phyloP scores from a whole-genome alignment of 768 basidiomycete genomes.

The Mycena kentingensis region DNA sequence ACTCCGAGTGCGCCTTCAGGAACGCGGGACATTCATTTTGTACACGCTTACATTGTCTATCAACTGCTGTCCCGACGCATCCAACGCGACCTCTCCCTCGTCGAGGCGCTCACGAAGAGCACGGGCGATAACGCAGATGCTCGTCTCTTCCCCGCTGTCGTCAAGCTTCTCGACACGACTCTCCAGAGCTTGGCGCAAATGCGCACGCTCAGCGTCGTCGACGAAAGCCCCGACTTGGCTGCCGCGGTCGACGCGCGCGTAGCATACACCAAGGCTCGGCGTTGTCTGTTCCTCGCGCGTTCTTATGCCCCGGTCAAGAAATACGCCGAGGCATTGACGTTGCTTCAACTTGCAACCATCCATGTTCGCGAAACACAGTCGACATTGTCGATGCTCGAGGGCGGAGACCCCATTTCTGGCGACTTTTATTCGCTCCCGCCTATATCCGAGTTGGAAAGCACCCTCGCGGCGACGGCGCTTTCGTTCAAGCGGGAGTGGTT shows the following conservation, averaged over 20 bases:
- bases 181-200: constrained; percentile 85
- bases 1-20: constrained; percentile 43
- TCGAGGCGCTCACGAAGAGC: constrained; percentile 53
- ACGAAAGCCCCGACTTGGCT: constrained; percentile 83
- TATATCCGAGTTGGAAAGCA: constrained; percentile 55
- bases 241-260: constrained; percentile 76
- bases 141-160: constrained; percentile 80
- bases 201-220: constrained; percentile 79
- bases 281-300: constrained; percentile 75
- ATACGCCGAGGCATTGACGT: constrained; percentile 70
- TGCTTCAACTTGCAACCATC: constrained; percentile 71
- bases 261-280: constrained; percentile 73
- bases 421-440: constrained; percentile 56
- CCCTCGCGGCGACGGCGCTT: constrained; percentile 47
- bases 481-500: constrained; percentile 78
- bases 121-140: constrained; percentile 57
- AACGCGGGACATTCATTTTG: constrained; percentile 75
- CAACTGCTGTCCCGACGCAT: constrained; percentile 86
- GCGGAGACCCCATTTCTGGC: constrained; percentile 46
- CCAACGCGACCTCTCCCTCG: constrained; percentile 83
- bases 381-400: constrained; percentile 46
- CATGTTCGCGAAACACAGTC: constrained; percentile 74
- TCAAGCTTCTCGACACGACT: constrained; percentile 85
- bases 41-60: constrained; percentile 86
- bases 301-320: constrained; percentile 71